Base-by-base conservation (phyloP, 768 basidiomycete species). In the Cystobasidium tubakii region DNA sequence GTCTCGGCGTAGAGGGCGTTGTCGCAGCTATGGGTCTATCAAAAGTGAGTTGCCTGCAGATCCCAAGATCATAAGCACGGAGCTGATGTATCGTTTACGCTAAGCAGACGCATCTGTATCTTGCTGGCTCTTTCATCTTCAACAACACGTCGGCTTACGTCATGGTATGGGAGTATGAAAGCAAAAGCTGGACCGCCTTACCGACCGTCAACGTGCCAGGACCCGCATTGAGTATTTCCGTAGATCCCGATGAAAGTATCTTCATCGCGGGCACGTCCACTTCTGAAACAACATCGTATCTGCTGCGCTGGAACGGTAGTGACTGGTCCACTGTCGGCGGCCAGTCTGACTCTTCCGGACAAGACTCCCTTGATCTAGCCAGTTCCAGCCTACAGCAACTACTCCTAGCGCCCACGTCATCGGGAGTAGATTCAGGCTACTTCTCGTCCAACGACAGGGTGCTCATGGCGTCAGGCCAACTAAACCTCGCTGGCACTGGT, bases 161-260 rank as follows among this genome's bases (percentile, higher is more conserved):
- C 60, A 89, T 87, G 0, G 83, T 85, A 70, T 97, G 86, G 81
- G 84, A 84, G 73, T 87, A 94, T 78, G 77, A 85, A 42, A 93
- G 92, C 78, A 78, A 82, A 1, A 87, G 87, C 1, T 99, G 95
- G 95, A 82, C 83, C 9, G 79, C 88, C 0, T 79, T 93, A 31
- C 91, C 73, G 25, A 57, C 60, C 15, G 80, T 81, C 15, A 84
- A 86, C 60, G 83, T 97, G 27, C 91, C 93, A 55, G 95, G 95
- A 1, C 92, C 93, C 1, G 89, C 92, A 1, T 90, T 92, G 1
- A 93, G 95, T 13, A 80, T 97, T 65, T 89, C 89, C 66, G 89
- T 92, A 50, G 91, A 98, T 81, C 84, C 88, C 79, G 80, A 82
- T 0, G 90, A 87, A 77, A 95, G 90, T 78, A 85, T 98, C 70